A percentile compares a stretch with the other conserved stretches of the same genome.
Conservation (phyloP, 2,329 filamentous ascomycete genomes). For the Calonectria pseudoreteaudii region DNA sequence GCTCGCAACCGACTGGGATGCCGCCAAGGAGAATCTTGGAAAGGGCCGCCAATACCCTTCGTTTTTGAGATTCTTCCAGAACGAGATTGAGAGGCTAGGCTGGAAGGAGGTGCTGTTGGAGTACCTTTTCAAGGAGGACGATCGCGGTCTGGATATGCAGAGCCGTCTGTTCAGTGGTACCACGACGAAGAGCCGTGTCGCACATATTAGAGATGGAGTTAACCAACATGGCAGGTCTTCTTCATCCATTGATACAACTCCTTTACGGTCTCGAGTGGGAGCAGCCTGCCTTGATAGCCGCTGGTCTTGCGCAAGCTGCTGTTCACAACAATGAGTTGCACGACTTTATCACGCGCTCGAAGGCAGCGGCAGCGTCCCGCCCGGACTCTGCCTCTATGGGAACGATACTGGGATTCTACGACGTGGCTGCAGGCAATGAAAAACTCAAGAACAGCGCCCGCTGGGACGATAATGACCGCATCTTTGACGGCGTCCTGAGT, state of each 20-base stretch:
- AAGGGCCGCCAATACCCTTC: slow-evolving; percentile 74
- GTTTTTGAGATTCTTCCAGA: slow-evolving; percentile 81
- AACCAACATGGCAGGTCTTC: slow-evolving; percentile 56
- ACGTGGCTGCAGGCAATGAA: slow-evolving; percentile 65
- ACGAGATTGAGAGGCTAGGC: slow-evolving; percentile 72
- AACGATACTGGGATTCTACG: slow-evolving; percentile 66
- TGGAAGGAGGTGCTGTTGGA: slow-evolving; percentile 73
- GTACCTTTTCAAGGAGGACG: slow-evolving; percentile 76
- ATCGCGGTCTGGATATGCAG: slow-evolving; percentile 76
- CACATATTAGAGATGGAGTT: neutral
- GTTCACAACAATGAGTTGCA: slow-evolving; percentile 72
- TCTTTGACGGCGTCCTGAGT: slow-evolving; percentile 75
- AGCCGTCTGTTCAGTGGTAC: slow-evolving; percentile 72
- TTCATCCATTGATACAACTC: slow-evolving; percentile 80
- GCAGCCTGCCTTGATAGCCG: slow-evolving; percentile 84
- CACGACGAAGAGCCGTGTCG: neutral
- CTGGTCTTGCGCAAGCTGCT: slow-evolving; percentile 81
- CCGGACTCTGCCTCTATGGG: slow-evolving; percentile 29
- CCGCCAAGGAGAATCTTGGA: slow-evolving; percentile 71
- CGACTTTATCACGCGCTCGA: slow-evolving; percentile 64
- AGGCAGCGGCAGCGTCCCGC: slow-evolving; percentile 53
- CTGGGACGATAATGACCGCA: slow-evolving; percentile 69
- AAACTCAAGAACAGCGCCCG: slow-evolving; percentile 65
- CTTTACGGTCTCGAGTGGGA: slow-evolving; percentile 87
- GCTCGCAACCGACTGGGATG: slow-evolving; percentile 64